A percentile compares a stretch with the other conserved stretches of the same genome.
Conservation (phyloP, 176 grass and related monocot genomes). For the Hsuehochloa calcarea region DNA sequence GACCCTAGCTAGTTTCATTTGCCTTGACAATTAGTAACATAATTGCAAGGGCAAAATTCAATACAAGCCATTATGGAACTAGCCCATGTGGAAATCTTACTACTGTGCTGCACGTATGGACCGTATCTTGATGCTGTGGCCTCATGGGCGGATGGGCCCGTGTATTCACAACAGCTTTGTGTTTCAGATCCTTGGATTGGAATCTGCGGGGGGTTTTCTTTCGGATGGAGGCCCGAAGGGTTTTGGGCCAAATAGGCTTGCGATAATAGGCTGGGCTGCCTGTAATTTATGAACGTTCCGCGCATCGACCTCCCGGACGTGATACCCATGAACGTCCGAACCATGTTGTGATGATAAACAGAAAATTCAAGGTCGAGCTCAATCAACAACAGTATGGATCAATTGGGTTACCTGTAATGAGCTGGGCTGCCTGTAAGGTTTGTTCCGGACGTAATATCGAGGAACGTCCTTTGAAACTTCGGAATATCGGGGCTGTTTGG, state of each 20-base stretch:
- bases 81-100: not conserved
- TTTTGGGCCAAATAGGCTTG: too few species aligned
- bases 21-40: too few species aligned
- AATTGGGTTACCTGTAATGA: not conserved
- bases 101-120: not conserved
- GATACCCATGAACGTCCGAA: too few species aligned
- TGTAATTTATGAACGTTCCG: too few species aligned
- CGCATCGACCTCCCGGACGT: too few species aligned
- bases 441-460: not conserved
- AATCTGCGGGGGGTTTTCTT: not conserved
- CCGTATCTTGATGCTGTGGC: not conserved
- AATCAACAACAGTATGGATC: not conserved
- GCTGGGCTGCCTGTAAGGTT: not conserved
- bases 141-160: not conserved
- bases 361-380: not conserved
- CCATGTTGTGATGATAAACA: not conserved
- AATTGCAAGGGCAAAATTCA: too few species aligned
- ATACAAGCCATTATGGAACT: too few species aligned
- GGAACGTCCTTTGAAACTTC: too few species aligned
- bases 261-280: too few species aligned
- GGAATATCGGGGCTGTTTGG: too few species aligned
- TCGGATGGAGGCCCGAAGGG: too few species aligned
- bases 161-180: not conserved
- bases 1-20: not conserved
- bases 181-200: not conserved